Base-by-base conservation (phyloP, 768 basidiomycete species). In the Dictyophora rubrovolvata region DNA sequence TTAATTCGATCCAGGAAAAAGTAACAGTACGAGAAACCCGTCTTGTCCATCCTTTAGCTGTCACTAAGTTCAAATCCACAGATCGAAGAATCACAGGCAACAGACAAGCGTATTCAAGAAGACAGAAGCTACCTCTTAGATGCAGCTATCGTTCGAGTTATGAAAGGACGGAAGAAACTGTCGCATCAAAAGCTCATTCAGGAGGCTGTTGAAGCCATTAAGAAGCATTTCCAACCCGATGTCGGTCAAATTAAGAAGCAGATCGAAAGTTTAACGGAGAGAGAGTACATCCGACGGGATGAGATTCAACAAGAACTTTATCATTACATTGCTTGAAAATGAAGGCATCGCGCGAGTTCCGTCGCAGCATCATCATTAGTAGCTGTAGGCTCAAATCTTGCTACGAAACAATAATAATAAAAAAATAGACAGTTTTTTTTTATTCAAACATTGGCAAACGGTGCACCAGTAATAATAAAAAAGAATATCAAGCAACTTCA, bases 1-100 rank as follows among this genome's bases (percentile, higher is more conserved):
- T 98, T 73, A 95, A 93, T 67, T 89, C 93, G 20, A 95, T 99
- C 53, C 96, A 97, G 70, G 87, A 86, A 16, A 93, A 93, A 68
- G 87, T 94, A 64, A 85, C 92, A 61, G 92, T 94, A 67, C 61
- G 87, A 73, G 11, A 8, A 33, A 63, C 16, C 54, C 59, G 36
- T 46, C 23, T 48, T 33, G 23, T 54, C 47, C 22, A 22, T 48
- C 21, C n/a, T 48, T 21, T 3, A 33, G 48, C 8, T 35, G 23
- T 22, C 11, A 21, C 20, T n/a, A 5, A 9, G 23, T 28, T 48
- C 17, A 12, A 21, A 33, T 59, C 18, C 14, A n/a, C 63, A 93
- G 92, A 79, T 82, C 36, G 94, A 97, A 67, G 96, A 99, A 72
- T 81, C 86, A 20, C 79, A 81, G 60, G 81, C 83, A 58, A 94